Evolutionary conservation across 75 land plant species (phyloP), one percentile per base, ranked within the genome.

Genomic region (Azolla pinnata): DNA sequence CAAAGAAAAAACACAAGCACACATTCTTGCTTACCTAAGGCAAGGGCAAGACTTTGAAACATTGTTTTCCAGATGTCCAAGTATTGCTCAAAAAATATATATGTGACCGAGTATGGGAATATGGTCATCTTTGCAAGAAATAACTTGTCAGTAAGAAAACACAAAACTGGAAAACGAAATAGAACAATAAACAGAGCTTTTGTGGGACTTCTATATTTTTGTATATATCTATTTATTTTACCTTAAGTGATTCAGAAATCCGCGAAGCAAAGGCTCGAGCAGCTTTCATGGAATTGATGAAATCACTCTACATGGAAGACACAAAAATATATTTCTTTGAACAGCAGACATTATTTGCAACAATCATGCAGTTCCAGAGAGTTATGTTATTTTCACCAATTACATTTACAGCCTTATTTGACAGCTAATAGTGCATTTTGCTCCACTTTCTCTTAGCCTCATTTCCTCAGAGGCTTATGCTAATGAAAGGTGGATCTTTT

Each of bases 81-180:
- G 70, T 92, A 92, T 63, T 92, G 97, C 69, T 92, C 97, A 58
- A 88, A 92, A 63, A 79, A 92, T 63, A 92, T 85, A 58, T 92
- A 92, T 66, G 75, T 88, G 5, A 91, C 97, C 29, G 97, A 85
- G 72, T 91, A 91, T 33, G 97, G 93, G 57, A 84, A 91, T n/a
- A 91, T 76, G 31, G 75, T 66, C 27, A 91, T 91, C 86, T 91
- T 85, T 78, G 78, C 8, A 55, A 34, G 14, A 18, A 4, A 46
- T 2, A 38, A 14, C 12, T 38, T 38, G 14, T 38, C 14, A 14
- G 14, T 7, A 38, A 38, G 7, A 38, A 38, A n/a, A n/a, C n/a
- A n/a, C n/a, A n/a, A n/a, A n/a, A n/a, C n/a, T n/a, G n/a, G n/a
- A n/a, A n/a, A n/a, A n/a, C n/a, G n/a, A n/a, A n/a, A n/a, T n/a